Evolutionary conservation across 441 rosid genomes (phyloP), one percentile per base, ranked within the genome.

Genomic region (Breynia disticha): DNA sequence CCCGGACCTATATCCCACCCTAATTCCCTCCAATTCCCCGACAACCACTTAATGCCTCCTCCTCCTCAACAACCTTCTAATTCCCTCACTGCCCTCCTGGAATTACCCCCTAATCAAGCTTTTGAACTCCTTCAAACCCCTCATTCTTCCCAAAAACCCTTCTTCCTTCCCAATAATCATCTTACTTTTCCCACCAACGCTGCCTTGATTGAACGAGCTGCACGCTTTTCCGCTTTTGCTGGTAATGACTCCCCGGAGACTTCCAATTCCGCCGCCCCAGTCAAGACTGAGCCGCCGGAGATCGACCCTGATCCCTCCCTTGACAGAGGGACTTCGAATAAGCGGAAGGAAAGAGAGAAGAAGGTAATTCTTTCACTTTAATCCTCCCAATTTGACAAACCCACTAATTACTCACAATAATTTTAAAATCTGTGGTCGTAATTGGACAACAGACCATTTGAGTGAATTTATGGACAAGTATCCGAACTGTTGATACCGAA

Each of bases 341-440:
- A 93, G 83, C 82, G 96, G 76, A 88, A 89, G 62, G 95, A 75
- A 47, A 65, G 83, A 39, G 95, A 81, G 52, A 83, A 74, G 83
- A 88, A 79, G 90, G 97, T 86, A 71, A 65, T 39, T 14, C n/a
- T n/a, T n/a, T n/a, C n/a, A n/a, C n/a, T n/a, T n/a, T n/a, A n/a
- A n/a, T n/a, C n/a, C n/a, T n/a, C n/a, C n/a, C n/a, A n/a, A n/a
- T n/a, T n/a, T n/a, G n/a, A n/a, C n/a, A n/a, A n/a, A n/a, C n/a
- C n/a, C n/a, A n/a, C n/a, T n/a, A n/a, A n/a, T n/a, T n/a, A n/a
- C n/a, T n/a, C n/a, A n/a, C n/a, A n/a, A n/a, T n/a, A n/a, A n/a
- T n/a, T n/a, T n/a, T n/a, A n/a, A n/a, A n/a, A n/a, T n/a, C n/a
- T n/a, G n/a, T n/a, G n/a, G n/a, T n/a, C n/a, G n/a, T n/a, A n/a